Evolutionary conservation across 768 basidiomycete genomes (phyloP), one percentile per base, ranked within the genome.

Genomic region (Mycena metata): DNA sequence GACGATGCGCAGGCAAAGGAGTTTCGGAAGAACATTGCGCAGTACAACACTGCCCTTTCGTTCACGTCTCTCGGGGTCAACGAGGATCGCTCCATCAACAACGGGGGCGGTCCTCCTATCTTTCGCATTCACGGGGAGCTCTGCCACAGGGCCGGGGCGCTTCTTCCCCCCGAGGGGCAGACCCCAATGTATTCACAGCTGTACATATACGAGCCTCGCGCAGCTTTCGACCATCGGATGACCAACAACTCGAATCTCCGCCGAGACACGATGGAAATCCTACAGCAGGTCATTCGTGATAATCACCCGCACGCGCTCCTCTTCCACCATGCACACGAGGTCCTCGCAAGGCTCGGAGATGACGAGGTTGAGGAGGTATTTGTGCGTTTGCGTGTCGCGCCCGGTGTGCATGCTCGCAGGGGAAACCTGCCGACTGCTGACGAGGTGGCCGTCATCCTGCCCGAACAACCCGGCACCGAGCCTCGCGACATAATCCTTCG

Each of bases 11-110:
- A 46, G 21, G 45, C 15, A 8, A 46, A 46, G 45, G 45, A 46
- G 17, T 46, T 16, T 60, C 77, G 76, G 0, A 69, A 75, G 11
- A 70, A 81, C 2, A 82, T 83, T 24, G 36, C 71, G 0, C 77
- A 77, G 19, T 82, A 83, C 24, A 83, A 83, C 57, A 66, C 69
- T 33, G 74, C 82, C 11, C 69, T 83, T 57, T 78, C 79, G 19
- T 82, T 82, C 59, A 79, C 78, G 0, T 83, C 80, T n/a, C 59
- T 82, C 1, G 76, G 76, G 36, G 75, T 76, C 5, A 65, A 69
- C 6, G 52, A 77, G 15, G 76, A 81, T 55, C 35, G 74, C n/a
- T 12, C 21, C 21, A 43, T 75, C 23, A 65, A 64, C 59, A 41
- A 60, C 59, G 73, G 70, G 13, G 39, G 61, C 61, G 80, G 77